Evolutionary conservation across 331 rosid species (phyloP).

Genomic region (Acacia concinna): DNA sequence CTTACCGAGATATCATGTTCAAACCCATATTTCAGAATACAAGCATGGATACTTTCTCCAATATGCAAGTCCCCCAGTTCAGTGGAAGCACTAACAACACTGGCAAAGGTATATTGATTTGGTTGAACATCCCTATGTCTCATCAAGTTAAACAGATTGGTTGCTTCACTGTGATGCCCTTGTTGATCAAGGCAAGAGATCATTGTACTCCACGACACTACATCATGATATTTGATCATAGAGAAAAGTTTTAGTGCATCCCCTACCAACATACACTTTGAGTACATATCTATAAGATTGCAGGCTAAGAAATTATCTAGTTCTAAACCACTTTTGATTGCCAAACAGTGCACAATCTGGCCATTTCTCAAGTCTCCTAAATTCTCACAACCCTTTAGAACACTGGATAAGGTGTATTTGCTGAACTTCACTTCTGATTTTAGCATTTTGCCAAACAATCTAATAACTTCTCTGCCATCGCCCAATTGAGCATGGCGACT

Average conservation of each 20-base stretch:
- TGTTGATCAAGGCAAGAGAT: constrained; percentile 69
- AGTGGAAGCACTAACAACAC: constrained; percentile 58
- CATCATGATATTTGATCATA: constrained; percentile 53
- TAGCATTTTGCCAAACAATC: constrained; percentile 50
- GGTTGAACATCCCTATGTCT: constrained; percentile 45
- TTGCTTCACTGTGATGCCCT: constrained; percentile 50
- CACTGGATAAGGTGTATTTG: constrained; percentile 55
- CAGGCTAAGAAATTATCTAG: constrained; percentile 53
- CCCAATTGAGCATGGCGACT: constrained; percentile 58
- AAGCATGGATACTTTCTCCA: constrained; percentile 65
- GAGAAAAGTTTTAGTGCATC: constrained; percentile 59
- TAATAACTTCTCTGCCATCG: constrained; percentile 42
- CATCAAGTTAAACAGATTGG: constrained; percentile 53
- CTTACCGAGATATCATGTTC: constrained; percentile 47
- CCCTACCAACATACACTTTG: constrained; percentile 45
- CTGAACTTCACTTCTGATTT: constrained; percentile 48
- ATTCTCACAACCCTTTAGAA: constrained; percentile 61
- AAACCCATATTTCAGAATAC: constrained; percentile 56
- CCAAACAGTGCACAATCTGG: constrained; percentile 50
- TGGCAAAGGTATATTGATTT: constrained; percentile 54
- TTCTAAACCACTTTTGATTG: constrained; percentile 54
- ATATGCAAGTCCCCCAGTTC: constrained; percentile 42
- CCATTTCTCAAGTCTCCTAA: constrained; percentile 51
- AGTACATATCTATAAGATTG: constrained; percentile 60
- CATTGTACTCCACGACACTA: constrained; percentile 70